Evolutionary conservation across 352 stramenopile species (phyloP).

Genomic region (Nothophytophthora sp.): DNA sequence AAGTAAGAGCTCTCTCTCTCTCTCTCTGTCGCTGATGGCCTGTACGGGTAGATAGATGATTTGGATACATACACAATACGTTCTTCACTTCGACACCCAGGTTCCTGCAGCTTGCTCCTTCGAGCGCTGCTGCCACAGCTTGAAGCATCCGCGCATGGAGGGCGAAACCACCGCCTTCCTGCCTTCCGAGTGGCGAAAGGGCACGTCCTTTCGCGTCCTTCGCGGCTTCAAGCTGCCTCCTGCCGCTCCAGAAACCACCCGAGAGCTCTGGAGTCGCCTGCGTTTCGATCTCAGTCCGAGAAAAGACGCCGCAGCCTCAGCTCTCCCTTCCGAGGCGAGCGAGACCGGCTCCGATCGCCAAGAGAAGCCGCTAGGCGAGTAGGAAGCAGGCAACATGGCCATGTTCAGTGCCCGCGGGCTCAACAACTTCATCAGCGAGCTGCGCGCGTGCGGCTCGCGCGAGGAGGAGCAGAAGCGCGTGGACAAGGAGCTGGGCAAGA

Average conservation of each 20-base stretch:
- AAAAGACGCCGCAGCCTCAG: conserved; percentile 8
- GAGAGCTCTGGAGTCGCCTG: background rate
- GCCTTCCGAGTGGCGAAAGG: too few relatives aligned
- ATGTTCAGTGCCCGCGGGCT: conserved; percentile 80
- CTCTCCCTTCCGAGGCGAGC: too few relatives aligned
- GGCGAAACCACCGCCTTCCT: too few relatives aligned
- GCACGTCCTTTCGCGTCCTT: too few relatives aligned
- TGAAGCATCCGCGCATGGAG: conserved; percentile 2
- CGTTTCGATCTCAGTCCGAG: conserved; percentile 22
- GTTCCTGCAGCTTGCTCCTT: background rate
- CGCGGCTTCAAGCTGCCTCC: background rate
- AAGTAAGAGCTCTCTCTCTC: conserved; percentile 20
- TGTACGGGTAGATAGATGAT: conserved; percentile 40
- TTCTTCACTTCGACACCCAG: conserved; percentile 8
- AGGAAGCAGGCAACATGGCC: conserved; percentile 38
- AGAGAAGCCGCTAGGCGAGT: background rate
- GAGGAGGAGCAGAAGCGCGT: conserved; percentile 96
- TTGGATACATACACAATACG: conserved; percentile 34
- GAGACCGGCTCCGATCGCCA: too few relatives aligned
- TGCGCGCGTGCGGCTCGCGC: conserved; percentile 73
- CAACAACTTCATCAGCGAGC: conserved; percentile 87
- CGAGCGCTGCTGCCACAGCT: background rate
- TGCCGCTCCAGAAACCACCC: background rate
- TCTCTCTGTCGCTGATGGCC: conserved; percentile 1
- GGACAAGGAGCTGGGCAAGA: conserved; percentile 98